Evolutionary conservation across 305 asterid species (phyloP).

Genomic region (Solanum hybrid): DNA sequence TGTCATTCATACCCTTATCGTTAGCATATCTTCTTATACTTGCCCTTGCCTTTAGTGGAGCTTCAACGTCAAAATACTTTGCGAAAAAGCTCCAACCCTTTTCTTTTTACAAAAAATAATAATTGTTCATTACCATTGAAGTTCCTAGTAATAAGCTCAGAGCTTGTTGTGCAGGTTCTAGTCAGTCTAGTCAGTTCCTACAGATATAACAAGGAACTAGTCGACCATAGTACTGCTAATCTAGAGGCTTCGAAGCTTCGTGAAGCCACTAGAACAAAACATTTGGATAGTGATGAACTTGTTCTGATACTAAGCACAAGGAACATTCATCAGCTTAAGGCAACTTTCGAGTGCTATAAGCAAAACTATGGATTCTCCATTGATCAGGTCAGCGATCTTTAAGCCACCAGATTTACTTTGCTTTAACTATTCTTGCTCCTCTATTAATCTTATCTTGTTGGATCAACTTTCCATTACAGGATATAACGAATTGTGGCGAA

Average conservation of each 20-base stretch:
- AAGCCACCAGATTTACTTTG: background rate
- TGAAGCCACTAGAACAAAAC: constrained; percentile 34
- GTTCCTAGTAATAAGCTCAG: background rate
- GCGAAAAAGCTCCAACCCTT: background rate
- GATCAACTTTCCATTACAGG: constrained; percentile 23
- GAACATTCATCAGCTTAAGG: constrained; percentile 56
- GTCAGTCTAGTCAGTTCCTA: constrained; percentile 53
- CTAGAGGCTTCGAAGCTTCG: constrained; percentile 51
- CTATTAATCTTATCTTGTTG: background rate
- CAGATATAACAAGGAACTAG: constrained; percentile 47
- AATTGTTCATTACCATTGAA: background rate
- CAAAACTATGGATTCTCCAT: constrained; percentile 44
- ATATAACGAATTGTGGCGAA: constrained; percentile 37
- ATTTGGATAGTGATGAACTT: constrained; percentile 38
- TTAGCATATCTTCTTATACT: background rate
- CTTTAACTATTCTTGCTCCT: background rate
- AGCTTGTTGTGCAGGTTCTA: constrained; percentile 31
- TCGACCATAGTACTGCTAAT: constrained; percentile 39
- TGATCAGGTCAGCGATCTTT: constrained; percentile 33
- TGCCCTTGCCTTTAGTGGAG: background rate
- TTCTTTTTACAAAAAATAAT: background rate
- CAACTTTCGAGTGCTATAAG: constrained; percentile 49
- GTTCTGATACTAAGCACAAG: constrained; percentile 46
- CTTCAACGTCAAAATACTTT: background rate
- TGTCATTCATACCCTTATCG: background rate